Conservation (phyloP, 2,329 filamentous ascomycete species). For the Penicillium sp. region DNA sequence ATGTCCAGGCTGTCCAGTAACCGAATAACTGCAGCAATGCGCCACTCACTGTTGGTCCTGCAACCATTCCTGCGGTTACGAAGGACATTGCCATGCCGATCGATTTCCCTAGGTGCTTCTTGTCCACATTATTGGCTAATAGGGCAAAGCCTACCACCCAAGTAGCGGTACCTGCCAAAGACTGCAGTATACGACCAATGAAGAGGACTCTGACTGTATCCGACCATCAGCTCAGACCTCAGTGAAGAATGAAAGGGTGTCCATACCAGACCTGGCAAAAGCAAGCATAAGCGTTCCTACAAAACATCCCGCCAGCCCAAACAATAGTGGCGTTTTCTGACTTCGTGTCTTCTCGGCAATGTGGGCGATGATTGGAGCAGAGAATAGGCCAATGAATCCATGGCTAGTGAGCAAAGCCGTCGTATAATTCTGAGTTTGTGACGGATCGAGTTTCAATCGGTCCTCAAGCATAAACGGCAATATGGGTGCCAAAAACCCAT, state of each 20-base stretch:
- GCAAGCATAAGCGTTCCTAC: conserved; percentile 28
- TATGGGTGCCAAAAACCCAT: conserved; percentile 26
- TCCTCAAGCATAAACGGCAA: conserved; percentile 22
- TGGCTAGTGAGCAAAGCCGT: conserved; percentile 19
- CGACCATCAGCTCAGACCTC: neutral
- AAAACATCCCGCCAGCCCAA: conserved; percentile 25
- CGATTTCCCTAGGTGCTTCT: conserved; percentile 27
- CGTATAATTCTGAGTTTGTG: conserved; percentile 16
- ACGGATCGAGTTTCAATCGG: conserved; percentile 18
- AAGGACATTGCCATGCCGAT: conserved; percentile 27
- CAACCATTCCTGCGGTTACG: conserved; percentile 27
- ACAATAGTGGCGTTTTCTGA: conserved; percentile 24
- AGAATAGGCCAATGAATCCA: conserved; percentile 16
- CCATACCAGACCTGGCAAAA: conserved; percentile 18
- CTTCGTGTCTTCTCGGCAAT: conserved; percentile 28
- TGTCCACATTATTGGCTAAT: conserved; percentile 27
- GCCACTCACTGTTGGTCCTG: conserved; percentile 31
- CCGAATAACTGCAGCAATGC: conserved; percentile 28
- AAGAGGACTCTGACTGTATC: conserved; percentile 23
- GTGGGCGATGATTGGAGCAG: conserved; percentile 13
- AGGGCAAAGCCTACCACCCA: conserved; percentile 35
- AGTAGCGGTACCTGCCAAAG: conserved; percentile 26
- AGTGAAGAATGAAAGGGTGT: neutral
- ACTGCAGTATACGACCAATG: conserved; percentile 31
- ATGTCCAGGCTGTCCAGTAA: conserved; percentile 33